phyloP scores from a whole-genome alignment of 2,329 filamentous ascomycete genomes.

The Pyrenochaeta sp. region DNA sequence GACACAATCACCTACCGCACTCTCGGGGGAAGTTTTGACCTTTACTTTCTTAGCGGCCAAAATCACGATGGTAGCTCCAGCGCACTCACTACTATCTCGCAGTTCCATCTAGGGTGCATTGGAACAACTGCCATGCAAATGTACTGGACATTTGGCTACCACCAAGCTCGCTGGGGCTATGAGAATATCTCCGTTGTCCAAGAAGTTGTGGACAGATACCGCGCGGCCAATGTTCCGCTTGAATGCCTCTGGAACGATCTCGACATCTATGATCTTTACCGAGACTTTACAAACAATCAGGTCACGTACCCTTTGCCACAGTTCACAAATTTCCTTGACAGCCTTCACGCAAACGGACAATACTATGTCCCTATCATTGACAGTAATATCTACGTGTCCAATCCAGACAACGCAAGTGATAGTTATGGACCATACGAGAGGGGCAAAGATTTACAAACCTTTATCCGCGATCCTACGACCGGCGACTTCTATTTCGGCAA shows the following conservation, averaged over 20 bases:
- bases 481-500: slow-evolving; percentile 59
- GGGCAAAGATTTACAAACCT: slow-evolving; percentile 56
- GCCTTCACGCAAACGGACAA: slow-evolving; percentile 61
- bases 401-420: slow-evolving; percentile 71
- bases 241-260: slow-evolving; percentile 51
- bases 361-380: slow-evolving; percentile 68
- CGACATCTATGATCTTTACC: slow-evolving; percentile 54
- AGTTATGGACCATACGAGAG: slow-evolving; percentile 57
- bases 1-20: slow-evolving; percentile 73
- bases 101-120: slow-evolving; percentile 71
- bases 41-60: slow-evolving; percentile 79
- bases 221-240: slow-evolving; percentile 62
- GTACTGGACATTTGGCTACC: slow-evolving; percentile 75
- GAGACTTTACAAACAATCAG: slow-evolving; percentile 64
- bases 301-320: slow-evolving; percentile 58
- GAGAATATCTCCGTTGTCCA: slow-evolving; percentile 38
- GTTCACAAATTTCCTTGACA: slow-evolving; percentile 58
- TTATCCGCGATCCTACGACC: slow-evolving; percentile 59
- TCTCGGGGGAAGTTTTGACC: slow-evolving; percentile 76
- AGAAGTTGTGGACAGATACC: slow-evolving; percentile 59
- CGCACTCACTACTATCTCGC: slow-evolving; percentile 34
- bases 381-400: slow-evolving; percentile 72
- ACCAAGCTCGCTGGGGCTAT: slow-evolving; percentile 84
- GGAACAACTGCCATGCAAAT: slow-evolving; percentile 75
- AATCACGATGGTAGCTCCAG: slow-evolving; percentile 71